Evolutionary conservation across 75 land plant genomes (phyloP), one percentile per base, ranked within the genome.

Genomic region (Pinus albicaulis): DNA sequence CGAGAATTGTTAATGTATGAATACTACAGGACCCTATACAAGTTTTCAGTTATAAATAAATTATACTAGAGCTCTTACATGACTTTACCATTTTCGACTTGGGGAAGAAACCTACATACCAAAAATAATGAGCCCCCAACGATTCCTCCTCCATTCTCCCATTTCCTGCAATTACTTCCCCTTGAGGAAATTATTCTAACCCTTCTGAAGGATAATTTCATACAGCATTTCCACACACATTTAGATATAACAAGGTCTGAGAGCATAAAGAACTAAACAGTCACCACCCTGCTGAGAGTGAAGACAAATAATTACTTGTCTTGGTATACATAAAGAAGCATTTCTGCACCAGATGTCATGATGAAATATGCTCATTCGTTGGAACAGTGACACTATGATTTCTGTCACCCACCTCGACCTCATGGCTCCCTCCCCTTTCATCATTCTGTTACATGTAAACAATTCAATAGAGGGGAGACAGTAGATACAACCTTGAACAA

Each of bases 351-450:
- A 36, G 48, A 68, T 31, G 41, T 68, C 71, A 68, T 10, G 71
- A 68, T 38, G 71, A 68, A 68, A 68, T 68, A 44, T 68, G 48
- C 71, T 52, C 71, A 68, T 68, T 68, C 13, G 52, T 44, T 68
- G 71, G 23, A 68, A 68, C 52, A n/a, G 71, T 1, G 52, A 44
- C 52, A 68, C 20, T 44, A 3, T 68, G 71, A 20, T 68, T 68
- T 36, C 41, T 34, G 22, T 68, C 71, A 36, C 23, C 71, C 48
- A 68, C n/a, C 22, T 68, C 48, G 2, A 52, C 19, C 22, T 68
- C 71, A 68, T 68, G 71, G 52, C 52, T 68, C 71, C 41, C 71
- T 68, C 22, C 23, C 71, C 52, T 38, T 38, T 52, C 71, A 38
- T 68, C 71, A 41, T 41, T 41, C 71, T 68, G 38, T 38, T 10